Base-by-base conservation (phyloP, 495 filamentous ascomycete species). In the Lophium mytilinum region DNA sequence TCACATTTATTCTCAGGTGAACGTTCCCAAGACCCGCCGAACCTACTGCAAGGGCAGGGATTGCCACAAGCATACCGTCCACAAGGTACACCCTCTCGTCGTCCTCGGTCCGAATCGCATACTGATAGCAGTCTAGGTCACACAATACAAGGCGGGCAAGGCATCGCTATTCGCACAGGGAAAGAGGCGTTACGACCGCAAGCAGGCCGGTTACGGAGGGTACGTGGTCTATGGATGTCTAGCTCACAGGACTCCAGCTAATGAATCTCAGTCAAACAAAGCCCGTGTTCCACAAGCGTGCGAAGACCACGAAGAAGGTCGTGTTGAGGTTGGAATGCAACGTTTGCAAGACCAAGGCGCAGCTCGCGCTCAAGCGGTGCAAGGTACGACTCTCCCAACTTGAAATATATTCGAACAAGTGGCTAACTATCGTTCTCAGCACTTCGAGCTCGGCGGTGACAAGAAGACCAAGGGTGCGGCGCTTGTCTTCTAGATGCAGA, bases 381-480 rank as follows among this genome's bases (percentile, higher is more conserved):
- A 97, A 97, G 86, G 90, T 95, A 89, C 68, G 89, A n/a, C 15
- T 45, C 15, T 19, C 41, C 41, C 15, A n/a, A 8, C 7, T 82
- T 24, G n/a, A 7, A n/a, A 12, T 21, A 33, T 15, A 12, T 14
- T 14, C 19, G n/a, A 8, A 14, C 15, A 9, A 3, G 3, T 1
- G 17, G 17, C 17, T 37, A 37, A 12, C 14, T 37, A 49, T 60
- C 39, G 53, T 63, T 40, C 63, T 36, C n/a, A 24, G 34, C 51
- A 9, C 12, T 51, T 11, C 8, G 14, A 42, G 21, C 72, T 75
- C 66, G 96, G 93, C 84, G 94, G 94, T 80, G 94, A 99, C 85
- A 99, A 99, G 90, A 99, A 99, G 90, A 99, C 94, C 72, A 99
- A 99, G 88, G 94, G 94, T 85, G 93, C 93, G 70, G 94, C 94